phyloP scores from a whole-genome alignment of 441 rosid species.

The Euphorbia celastroides region DNA sequence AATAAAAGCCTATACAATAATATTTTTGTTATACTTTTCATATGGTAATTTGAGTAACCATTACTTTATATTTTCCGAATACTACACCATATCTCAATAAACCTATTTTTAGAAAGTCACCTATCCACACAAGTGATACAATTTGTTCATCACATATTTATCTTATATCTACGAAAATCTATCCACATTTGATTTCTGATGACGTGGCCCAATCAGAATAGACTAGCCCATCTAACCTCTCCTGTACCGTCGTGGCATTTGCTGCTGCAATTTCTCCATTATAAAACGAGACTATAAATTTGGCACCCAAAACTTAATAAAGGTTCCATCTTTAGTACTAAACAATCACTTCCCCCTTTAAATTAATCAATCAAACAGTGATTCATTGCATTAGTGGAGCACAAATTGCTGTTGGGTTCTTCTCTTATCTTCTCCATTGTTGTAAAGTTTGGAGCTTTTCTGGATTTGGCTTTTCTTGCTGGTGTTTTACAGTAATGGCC shows the following conservation, averaged over 20 bases:
- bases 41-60: no score
- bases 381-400: background rate
- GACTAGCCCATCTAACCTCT: background rate
- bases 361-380: background rate
- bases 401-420: background rate
- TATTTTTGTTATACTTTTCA: no score
- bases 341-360: background rate
- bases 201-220: conserved; percentile 70
- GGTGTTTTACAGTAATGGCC: conserved; percentile 64
- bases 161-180: conserved; percentile 29
- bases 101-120: no score
- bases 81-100: no score
- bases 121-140: no score
- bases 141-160: background rate
- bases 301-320: background rate
- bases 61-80: no score
- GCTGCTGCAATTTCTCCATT: background rate
- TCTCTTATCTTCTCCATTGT: background rate
- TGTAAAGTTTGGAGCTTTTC: background rate
- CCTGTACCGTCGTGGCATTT: conserved; percentile 3
- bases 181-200: conserved; percentile 46
- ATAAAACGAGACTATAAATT: background rate
- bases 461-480: background rate
- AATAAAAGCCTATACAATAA: no score
- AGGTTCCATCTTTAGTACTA: background rate